Base-by-base conservation (phyloP, 2,329 filamentous ascomycete species). In the Sclerotinia sclerotiorum region DNA sequence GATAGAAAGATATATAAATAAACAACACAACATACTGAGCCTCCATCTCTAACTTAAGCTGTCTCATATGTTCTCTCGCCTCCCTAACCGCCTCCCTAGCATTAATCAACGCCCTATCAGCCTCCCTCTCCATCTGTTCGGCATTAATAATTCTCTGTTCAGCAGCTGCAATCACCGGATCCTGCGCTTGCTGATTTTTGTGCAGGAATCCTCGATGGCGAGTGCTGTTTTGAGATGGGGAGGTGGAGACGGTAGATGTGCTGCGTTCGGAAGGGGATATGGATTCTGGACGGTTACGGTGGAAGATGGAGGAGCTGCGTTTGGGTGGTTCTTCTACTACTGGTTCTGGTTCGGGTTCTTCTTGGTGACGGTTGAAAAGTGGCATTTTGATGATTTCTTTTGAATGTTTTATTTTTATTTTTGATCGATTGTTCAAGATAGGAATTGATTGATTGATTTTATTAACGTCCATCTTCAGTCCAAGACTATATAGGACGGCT, bases 91-190 rank as follows among this genome's bases (percentile, higher is more conserved):
- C 66, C 58, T 64, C 48, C 27, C 49, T 64, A 51, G 66, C 66
- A 48, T 55, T 56, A 17, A 56, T 42, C 35, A 68, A 32, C 15
- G 66, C 66, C 27, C 52, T 49, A 49, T 68, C 66, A n/a, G 66
- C 66, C 6, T 68, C 66, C 27, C 51, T 64, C 39, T 68, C 66
- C 27, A 39, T 55, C 8, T 48, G 35, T n/a, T 68, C 66, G 1
- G 66, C 66, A 17, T 63, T 64, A 11, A 68, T 55, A 8, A 68
- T 52, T 29, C 66, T 64, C 32, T 68, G 57, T 44, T 68, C 57
- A 1, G 66, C 66, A n/a, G 56, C 66, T 13, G 60, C 66, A 27
- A 68, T 54, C 4, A 55, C 19, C 27, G 66, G 66, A 39, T 68
- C 66, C 7, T 67, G 42, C 27, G 27, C 55, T 7, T 44, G n/a